Conservation (phyloP, 2,329 filamentous ascomycete genomes). For the Nannizziopsis barbatae region DNA sequence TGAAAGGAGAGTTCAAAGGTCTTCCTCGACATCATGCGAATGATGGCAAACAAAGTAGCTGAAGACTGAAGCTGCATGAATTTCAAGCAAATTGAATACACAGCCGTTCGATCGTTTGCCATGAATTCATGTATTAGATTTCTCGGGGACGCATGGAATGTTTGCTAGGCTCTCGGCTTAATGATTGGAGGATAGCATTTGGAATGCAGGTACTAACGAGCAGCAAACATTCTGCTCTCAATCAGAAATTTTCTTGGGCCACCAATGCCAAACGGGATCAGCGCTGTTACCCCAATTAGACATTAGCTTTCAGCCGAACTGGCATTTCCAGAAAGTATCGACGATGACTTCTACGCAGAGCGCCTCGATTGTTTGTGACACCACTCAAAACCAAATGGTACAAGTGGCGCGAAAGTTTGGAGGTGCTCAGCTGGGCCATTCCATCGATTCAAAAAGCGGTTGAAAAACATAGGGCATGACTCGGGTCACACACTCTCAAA, state of each 20-base stretch:
- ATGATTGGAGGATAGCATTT: background rate
- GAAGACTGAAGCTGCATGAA: background rate
- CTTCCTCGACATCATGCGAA: background rate
- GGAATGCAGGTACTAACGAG: conserved; percentile 3
- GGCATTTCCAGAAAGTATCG: background rate
- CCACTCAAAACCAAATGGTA: background rate
- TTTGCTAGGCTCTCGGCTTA: conserved; percentile 10
- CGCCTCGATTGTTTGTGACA: conserved; percentile 2
- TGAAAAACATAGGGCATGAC: background rate
- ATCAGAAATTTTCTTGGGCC: background rate
- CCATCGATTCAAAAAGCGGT: no score
- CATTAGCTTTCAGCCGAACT: background rate
- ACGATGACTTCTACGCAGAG: background rate
- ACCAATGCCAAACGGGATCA: conserved; percentile 5
- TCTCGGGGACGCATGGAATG: conserved; percentile 1
- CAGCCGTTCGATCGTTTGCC: conserved; percentile 9
- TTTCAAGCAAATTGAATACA: conserved; percentile 1
- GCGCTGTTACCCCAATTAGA: conserved; percentile 1
- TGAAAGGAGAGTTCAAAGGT: background rate
- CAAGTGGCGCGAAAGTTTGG: no score
- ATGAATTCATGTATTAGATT: background rate
- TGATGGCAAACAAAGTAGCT: conserved; percentile 8
- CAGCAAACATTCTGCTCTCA: conserved; percentile 7
- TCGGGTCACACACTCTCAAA: background rate
- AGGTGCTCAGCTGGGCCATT: no score